Conservation (phyloP, 2,329 filamentous ascomycete species). For the Stemphylium beticola region DNA sequence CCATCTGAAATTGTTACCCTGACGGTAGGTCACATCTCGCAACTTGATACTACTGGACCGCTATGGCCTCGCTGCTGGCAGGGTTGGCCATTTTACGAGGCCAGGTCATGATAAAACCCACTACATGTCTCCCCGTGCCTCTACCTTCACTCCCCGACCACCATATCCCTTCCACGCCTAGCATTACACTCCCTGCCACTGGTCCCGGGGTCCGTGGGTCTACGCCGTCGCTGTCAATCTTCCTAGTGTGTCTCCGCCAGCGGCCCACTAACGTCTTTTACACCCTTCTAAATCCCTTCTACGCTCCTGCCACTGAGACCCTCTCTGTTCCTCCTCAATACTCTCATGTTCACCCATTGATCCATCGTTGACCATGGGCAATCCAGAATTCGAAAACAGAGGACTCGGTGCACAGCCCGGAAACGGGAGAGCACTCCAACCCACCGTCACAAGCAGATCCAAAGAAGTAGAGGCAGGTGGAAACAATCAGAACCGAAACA, state of each 20-base stretch:
- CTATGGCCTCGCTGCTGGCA: slow-evolving; percentile 20
- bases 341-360: slow-evolving; percentile 32
- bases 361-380: slow-evolving; percentile 36
- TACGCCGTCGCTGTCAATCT: slow-evolving; percentile 36
- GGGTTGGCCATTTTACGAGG: slow-evolving; percentile 32
- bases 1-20: slow-evolving; percentile 25
- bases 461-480: slow-evolving; percentile 33
- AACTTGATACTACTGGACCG: slow-evolving; percentile 31
- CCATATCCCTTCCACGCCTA: slow-evolving; percentile 37
- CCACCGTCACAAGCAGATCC: slow-evolving; percentile 27
- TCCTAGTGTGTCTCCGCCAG: slow-evolving; percentile 32
- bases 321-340: slow-evolving; percentile 9
- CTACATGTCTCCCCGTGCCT: slow-evolving; percentile 26
- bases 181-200: slow-evolving; percentile 24
- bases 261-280: slow-evolving; percentile 39
- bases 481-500: slow-evolving; percentile 27
- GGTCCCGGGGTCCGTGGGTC: slow-evolving; percentile 31
- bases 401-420: slow-evolving; percentile 13
- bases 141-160: slow-evolving; percentile 15
- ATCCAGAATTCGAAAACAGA: slow-evolving; percentile 30
- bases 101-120: slow-evolving; percentile 32
- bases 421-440: slow-evolving; percentile 22
- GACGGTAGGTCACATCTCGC: slow-evolving; percentile 40
- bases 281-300: slow-evolving; percentile 29
- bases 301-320: slow-evolving; percentile 13